A percentile compares a stretch with the other conserved stretches of the same genome.
These are phyloP conservation scores for Rhipidocladum racemiflorum DNA, from an alignment of 176 grass and related monocot species.

Conservation along the genomic window DNA sequence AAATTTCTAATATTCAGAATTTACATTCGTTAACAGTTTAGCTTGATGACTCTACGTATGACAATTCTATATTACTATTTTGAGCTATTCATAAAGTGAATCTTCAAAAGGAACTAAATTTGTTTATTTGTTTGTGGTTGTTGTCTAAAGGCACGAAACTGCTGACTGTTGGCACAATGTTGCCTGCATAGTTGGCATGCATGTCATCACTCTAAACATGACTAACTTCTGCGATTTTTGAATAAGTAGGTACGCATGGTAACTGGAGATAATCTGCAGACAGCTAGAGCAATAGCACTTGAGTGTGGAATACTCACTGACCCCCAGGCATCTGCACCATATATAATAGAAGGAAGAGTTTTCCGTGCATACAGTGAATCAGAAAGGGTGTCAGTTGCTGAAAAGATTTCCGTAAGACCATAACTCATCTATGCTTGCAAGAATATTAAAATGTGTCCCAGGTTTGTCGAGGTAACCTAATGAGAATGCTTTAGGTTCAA, in stretches of 20 bases:
- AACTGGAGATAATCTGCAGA: slow-evolving; percentile 96
- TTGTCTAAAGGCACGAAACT: background rate
- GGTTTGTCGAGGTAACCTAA: background rate
- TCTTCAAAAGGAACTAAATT: slow-evolving; percentile 5
- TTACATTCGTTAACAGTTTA: background rate
- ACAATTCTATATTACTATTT: background rate
- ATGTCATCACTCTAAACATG: background rate
- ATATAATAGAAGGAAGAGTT: slow-evolving; percentile 70
- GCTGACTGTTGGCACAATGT: background rate
- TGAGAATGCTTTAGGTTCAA: background rate
- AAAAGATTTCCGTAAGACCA: slow-evolving; percentile 61
- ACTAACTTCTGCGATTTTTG: slow-evolving; percentile 8
- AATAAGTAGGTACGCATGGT: slow-evolving; percentile 85
- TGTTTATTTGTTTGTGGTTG: slow-evolving; percentile 20
- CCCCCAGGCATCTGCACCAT: slow-evolving; percentile 30
- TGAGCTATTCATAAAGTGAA: background rate
- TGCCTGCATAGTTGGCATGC: background rate
- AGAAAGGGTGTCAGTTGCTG: slow-evolving; percentile 48
- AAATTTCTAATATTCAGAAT: background rate
- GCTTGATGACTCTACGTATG: background rate
- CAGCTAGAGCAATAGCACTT: slow-evolving; percentile 86
- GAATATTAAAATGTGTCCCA: slow-evolving; percentile 5
- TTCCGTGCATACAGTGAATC: slow-evolving; percentile 58
- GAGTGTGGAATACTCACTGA: slow-evolving; percentile 85
- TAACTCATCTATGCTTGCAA: slow-evolving; percentile 16